Conservation (phyloP, 345 rosid species). For the Boechera stricta region DNA sequence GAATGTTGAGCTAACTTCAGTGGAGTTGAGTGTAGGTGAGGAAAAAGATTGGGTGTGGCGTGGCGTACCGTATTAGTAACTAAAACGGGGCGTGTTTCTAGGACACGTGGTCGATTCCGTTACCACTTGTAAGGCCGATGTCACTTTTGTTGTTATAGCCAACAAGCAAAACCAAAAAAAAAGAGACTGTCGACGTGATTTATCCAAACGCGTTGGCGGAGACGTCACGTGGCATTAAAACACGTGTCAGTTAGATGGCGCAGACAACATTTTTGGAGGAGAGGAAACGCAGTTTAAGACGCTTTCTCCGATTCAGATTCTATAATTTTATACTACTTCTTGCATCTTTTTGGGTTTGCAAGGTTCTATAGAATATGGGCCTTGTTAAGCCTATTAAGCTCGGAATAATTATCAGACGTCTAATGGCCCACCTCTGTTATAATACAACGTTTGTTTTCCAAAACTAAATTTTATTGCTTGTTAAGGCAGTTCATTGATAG, state of each 20-base stretch:
- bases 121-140: slow-evolving; percentile 39
- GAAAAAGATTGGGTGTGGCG: slow-evolving; percentile 37
- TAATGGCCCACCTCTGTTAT: slow-evolving; percentile 5
- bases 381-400: slow-evolving; percentile 25
- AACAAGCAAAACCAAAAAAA: slow-evolving; percentile 32
- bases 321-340: neutral
- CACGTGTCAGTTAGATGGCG: slow-evolving; percentile 28
- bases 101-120: slow-evolving; percentile 43
- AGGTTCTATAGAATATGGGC: slow-evolving; percentile 4
- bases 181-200: slow-evolving; percentile 29
- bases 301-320: slow-evolving; percentile 26
- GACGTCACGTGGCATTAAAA: slow-evolving; percentile 47
- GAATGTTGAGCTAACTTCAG: slow-evolving; percentile 36
- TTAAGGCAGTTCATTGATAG: too few species aligned
- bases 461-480: too few species aligned
- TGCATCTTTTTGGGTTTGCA: neutral
- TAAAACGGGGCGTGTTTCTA: slow-evolving; percentile 23
- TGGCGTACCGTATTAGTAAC: slow-evolving; percentile 48
- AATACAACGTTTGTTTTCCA: neutral
- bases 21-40: slow-evolving; percentile 48
- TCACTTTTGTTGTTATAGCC: slow-evolving; percentile 42
- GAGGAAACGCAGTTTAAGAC: slow-evolving; percentile 32
- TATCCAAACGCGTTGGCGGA: slow-evolving; percentile 47
- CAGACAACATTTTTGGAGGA: neutral
- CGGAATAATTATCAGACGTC: neutral